Base-by-base conservation (phyloP, 1,284 basidiomycete species). In the Athelia psychrophila region DNA sequence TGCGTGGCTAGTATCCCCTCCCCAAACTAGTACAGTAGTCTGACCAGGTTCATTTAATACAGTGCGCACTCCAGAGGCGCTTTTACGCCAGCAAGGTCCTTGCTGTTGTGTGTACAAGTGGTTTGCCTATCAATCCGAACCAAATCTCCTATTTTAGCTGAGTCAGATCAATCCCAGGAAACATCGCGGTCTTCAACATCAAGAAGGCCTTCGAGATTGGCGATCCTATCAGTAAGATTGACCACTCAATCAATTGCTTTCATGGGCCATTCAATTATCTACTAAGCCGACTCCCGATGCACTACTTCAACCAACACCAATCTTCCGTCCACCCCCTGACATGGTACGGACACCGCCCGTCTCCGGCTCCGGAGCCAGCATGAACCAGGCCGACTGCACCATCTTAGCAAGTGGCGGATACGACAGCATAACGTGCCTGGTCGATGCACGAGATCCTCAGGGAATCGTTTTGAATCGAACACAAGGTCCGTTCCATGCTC, bases 81-180 rank as follows among this genome's bases (percentile, higher is more conserved):
- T 88, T 3, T 51, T 93, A 3, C 77, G 81, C 5, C 78, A 91
- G 90, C 53, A 83, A 88, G 52, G 61, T 86, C 3, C 64, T 97
- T 2, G 91, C 87, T 2, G 79, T 88, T 4, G 93, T 93, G 1
- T 86, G 87, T 27, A 86, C 90, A 2, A 90, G 91, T 58, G 93
- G 93, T 92, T 51, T 49, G 70, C 44, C 23, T 48, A 20, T 18
- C n/a, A 33, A 12, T n/a, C 32, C 47, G 38, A 44, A 40, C 42
- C 16, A 35, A 48, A 25, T 44, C 19, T 40, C 20, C 38, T 35
- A 42, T 6, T 36, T 35, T 8, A 27, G 38, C 30, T 47, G 40
- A 19, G 46, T 36, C 49, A 24, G 54, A 50, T 52, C 48, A 30
- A 4, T 36, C 30, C 15, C 54, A 94, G 92, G 93, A 2, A 77